Conservation (phyloP, 768 basidiomycete genomes). For the Xerocomus potaroensis region DNA sequence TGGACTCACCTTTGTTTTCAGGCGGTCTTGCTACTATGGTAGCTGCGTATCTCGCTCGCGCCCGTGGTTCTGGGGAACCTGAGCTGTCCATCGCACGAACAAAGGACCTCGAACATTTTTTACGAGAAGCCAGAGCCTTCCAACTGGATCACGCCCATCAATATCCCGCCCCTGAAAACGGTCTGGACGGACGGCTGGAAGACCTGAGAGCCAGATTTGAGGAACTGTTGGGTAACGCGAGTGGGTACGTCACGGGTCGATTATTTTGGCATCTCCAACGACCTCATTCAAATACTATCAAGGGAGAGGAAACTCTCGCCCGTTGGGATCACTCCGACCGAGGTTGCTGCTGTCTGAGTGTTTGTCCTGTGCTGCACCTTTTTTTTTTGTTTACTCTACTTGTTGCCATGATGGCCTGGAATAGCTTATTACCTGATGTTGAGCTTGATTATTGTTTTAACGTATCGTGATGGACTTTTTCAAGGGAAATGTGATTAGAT, state of each 20-base stretch:
- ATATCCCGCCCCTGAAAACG: conserved; percentile 8
- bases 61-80: conserved; percentile 68
- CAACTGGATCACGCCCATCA: conserved; percentile 52
- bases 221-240: conserved; percentile 24
- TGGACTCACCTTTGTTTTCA: conserved; percentile 11
- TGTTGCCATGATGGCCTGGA: no score
- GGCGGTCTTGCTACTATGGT: conserved; percentile 66
- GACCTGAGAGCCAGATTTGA: conserved; percentile 27
- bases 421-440: no score
- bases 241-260: conserved; percentile 14
- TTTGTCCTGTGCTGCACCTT: no score
- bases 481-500: no score
- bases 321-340: conserved; percentile 8
- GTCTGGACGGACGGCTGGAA: conserved; percentile 6
- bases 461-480: no score
- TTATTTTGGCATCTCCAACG: conserved; percentile 1
- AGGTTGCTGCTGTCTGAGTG: not conserved
- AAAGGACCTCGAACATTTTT: conserved; percentile 64
- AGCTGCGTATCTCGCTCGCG: conserved; percentile 68
- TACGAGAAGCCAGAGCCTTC: conserved; percentile 60
- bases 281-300: not conserved
- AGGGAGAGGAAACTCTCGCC: conserved; percentile 25
- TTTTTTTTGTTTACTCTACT: no score
- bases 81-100: conserved; percentile 51
- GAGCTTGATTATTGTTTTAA: not conserved